phyloP scores from a whole-genome alignment of 192 early-diverging fungal species.

The Mycoemilia scoparia region DNA sequence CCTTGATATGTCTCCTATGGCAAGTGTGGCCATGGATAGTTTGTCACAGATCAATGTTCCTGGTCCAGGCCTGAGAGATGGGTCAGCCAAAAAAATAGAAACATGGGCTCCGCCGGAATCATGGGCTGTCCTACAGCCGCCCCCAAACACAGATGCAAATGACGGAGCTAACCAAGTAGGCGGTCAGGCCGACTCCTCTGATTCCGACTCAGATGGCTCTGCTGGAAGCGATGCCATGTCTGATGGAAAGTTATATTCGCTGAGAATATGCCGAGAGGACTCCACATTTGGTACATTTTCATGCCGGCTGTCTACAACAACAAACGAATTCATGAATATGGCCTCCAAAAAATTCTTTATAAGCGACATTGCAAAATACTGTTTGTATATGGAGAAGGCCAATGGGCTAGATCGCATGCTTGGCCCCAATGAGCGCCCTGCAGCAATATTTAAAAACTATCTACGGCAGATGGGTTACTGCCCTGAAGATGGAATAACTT shows the following conservation, averaged over 20 bases:
- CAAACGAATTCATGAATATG: conserved; percentile 52
- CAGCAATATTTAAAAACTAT: conserved; percentile 48
- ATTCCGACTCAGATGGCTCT: conserved; percentile 10
- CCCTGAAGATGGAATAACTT: conserved; percentile 53
- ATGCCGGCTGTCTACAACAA: conserved; percentile 44
- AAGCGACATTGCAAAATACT: conserved; percentile 37
- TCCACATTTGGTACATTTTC: conserved; percentile 64
- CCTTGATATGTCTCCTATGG: neutral
- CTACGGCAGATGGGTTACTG: conserved; percentile 68
- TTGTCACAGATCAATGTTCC: neutral
- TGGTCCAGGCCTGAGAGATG: neutral
- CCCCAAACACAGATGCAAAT: conserved; percentile 7
- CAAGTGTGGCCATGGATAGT: neutral
- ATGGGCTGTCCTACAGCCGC: conserved; percentile 45
- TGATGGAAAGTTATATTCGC: conserved; percentile 29
- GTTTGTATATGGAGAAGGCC: conserved; percentile 25
- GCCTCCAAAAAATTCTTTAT: conserved; percentile 71
- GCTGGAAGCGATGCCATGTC: conserved; percentile 19
- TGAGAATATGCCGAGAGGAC: conserved; percentile 65
- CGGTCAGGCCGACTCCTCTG: conserved; percentile 12
- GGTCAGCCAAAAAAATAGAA: conserved; percentile 20
- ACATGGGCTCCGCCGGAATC: conserved; percentile 48
- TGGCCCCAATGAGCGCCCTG: conserved; percentile 45
- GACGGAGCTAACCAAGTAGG: conserved; percentile 11
- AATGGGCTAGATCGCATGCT: conserved; percentile 51